These are phyloP conservation scores for Cocos nucifera DNA, from an alignment of 176 grass and related monocot genomes.

Conservation along the genomic window DNA sequence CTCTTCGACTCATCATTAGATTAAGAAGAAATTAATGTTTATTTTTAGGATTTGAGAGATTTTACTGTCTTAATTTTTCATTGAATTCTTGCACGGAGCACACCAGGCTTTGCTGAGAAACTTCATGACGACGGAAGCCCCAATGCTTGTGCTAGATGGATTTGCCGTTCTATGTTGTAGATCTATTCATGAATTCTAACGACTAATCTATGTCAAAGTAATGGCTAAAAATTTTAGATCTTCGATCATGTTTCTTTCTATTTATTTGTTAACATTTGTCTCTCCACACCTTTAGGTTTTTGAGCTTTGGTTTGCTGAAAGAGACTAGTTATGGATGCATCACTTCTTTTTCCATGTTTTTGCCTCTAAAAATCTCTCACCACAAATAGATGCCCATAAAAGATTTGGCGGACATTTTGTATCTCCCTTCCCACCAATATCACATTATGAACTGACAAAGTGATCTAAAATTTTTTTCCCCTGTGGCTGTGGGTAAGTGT, in stretches of 20 bases:
- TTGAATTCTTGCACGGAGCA: background rate
- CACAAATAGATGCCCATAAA: too few relatives aligned
- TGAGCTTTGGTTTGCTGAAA: background rate
- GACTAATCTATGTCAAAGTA: slow-evolving; percentile 57
- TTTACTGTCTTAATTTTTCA: too few relatives aligned
- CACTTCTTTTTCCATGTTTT: background rate
- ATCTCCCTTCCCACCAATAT: too few relatives aligned
- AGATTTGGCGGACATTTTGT: too few relatives aligned
- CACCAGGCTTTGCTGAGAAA: slow-evolving; percentile 47
- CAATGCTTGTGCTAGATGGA: slow-evolving; percentile 54
- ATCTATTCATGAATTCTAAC: slow-evolving; percentile 10
- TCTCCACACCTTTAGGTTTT: background rate
- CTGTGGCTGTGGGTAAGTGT: too few relatives aligned
- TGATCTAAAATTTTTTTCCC: too few relatives aligned
- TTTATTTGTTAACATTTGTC: rapidly evolving
- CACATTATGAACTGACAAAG: too few relatives aligned
- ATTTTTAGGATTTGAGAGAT: too few relatives aligned
- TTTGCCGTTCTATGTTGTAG: slow-evolving; percentile 64
- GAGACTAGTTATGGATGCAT: too few relatives aligned
- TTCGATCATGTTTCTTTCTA: background rate
- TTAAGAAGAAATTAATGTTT: too few relatives aligned
- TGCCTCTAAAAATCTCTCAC: slow-evolving; percentile 2
- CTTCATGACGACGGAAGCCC: slow-evolving; percentile 46
- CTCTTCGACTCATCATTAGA: too few relatives aligned
- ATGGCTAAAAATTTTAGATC: slow-evolving; percentile 22